These are phyloP conservation scores for Cylindrodendrum hubeiense DNA, from an alignment of 2,329 filamentous ascomycete genomes.

Conservation along the genomic window DNA sequence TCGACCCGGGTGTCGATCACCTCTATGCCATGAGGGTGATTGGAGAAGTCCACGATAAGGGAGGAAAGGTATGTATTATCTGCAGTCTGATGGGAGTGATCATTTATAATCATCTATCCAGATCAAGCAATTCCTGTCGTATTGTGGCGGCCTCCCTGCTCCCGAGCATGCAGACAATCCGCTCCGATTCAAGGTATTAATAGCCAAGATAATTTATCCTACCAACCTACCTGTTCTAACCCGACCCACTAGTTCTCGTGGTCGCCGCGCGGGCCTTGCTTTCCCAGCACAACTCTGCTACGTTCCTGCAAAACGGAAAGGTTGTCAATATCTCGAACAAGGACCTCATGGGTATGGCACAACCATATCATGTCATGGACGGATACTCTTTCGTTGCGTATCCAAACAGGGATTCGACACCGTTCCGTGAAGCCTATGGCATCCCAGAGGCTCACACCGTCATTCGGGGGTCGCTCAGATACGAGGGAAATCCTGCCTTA, in stretches of 20 bases:
- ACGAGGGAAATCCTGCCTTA: conserved; percentile 77
- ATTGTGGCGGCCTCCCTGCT: conserved; percentile 72
- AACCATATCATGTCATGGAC: conserved; percentile 72
- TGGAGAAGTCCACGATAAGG: conserved; percentile 73
- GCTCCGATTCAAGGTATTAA: conserved; percentile 17
- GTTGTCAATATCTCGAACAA: conserved; percentile 52
- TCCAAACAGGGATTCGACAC: conserved; percentile 76
- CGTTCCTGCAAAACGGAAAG: conserved; percentile 74
- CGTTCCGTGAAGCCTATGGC: conserved; percentile 75
- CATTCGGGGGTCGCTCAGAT: conserved; percentile 75
- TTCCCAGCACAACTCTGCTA: conserved; percentile 74
- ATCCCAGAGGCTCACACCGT: conserved; percentile 78
- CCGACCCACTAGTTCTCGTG: conserved; percentile 68
- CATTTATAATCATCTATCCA: neutral
- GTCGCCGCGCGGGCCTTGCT: conserved; percentile 76
- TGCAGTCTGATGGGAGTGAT: neutral
- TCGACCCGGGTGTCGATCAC: conserved; percentile 70
- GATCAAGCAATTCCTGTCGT: conserved; percentile 73
- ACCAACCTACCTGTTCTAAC: neutral
- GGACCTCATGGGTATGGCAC: conserved; percentile 74
- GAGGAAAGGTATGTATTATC: conserved; percentile 63
- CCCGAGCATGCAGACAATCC: conserved; percentile 68
- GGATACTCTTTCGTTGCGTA: conserved; percentile 77
- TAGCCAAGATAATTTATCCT: neutral
- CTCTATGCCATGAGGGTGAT: conserved; percentile 75